Percentiles rank a stretch among this genome's conserved stretches.
Evolutionary conservation across 2,329 filamentous ascomycete species (phyloP).

Genomic region (Talaromyces piceae): DNA sequence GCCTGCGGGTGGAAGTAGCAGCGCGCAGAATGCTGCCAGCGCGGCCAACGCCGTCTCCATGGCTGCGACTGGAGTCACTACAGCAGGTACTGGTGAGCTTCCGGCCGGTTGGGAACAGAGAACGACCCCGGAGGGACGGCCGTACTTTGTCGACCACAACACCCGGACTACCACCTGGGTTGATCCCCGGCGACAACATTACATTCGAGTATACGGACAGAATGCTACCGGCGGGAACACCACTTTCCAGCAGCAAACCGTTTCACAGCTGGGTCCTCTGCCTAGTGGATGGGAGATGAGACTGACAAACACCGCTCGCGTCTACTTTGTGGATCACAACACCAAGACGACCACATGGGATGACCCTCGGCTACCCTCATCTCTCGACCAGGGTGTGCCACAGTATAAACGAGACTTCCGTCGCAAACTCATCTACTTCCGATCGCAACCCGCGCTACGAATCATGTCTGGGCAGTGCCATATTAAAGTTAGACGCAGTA

Average conservation of each 20-base stretch:
- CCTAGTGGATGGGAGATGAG: slow-evolving; percentile 99
- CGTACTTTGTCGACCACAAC: slow-evolving; percentile 98
- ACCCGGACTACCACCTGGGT: slow-evolving; percentile 98
- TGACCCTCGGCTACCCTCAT: slow-evolving; percentile 88
- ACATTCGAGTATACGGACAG: slow-evolving; percentile 96
- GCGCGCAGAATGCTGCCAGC: slow-evolving; percentile 33
- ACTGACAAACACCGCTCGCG: slow-evolving; percentile 91
- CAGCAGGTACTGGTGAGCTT: slow-evolving; percentile 86
- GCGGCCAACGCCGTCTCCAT: slow-evolving; percentile 61
- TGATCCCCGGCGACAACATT: slow-evolving; percentile 92
- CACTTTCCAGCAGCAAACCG: slow-evolving; percentile 91
- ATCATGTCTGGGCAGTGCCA: slow-evolving; percentile 96
- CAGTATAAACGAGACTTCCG: slow-evolving; percentile 99
- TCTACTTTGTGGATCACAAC: slow-evolving; percentile 99
- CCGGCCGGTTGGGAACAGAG: slow-evolving; percentile 95
- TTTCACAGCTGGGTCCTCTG: slow-evolving; percentile 88
- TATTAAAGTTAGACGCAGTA: slow-evolving; percentile 91
- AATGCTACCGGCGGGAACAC: slow-evolving; percentile 63
- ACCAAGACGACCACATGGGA: slow-evolving; percentile 99
- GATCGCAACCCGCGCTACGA: slow-evolving; percentile 90
- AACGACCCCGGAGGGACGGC: slow-evolving; percentile 85
- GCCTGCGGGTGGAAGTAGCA: slow-evolving; percentile 35
- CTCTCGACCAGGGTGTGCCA: slow-evolving; percentile 93
- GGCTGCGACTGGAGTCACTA: slow-evolving; percentile 93
- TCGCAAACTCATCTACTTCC: slow-evolving; percentile 97